Percentiles rank a stretch among this genome's conserved stretches.
Evolutionary conservation across 352 stramenopile genomes (phyloP).

Genomic region (Phytophthora ohioensis): DNA sequence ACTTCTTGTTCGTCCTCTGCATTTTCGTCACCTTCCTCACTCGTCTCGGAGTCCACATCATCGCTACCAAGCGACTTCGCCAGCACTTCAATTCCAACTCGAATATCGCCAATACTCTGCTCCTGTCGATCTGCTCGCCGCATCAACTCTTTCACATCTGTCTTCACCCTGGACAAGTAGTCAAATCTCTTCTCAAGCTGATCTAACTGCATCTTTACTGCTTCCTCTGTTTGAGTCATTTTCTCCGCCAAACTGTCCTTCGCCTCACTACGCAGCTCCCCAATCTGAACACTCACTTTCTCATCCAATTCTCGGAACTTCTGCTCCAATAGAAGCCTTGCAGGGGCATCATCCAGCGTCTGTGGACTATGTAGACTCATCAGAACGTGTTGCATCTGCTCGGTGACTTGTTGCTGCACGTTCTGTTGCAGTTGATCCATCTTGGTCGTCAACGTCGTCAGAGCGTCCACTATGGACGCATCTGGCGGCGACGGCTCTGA

Average conservation of each 20-base stretch:
- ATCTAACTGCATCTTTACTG: constrained; percentile 55
- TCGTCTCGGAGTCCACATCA: constrained; percentile 62
- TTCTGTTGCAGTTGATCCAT: constrained; percentile 29
- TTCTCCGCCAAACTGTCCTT: constrained; percentile 30
- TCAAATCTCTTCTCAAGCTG: constrained; percentile 80
- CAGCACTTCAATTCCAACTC: constrained; percentile 63
- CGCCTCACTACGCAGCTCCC: constrained; percentile 28
- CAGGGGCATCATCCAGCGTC: constrained; percentile 27
- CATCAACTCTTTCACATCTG: constrained; percentile 75
- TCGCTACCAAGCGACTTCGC: constrained; percentile 72
- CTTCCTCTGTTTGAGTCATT: constrained; percentile 52
- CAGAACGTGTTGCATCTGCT: constrained; percentile 32
- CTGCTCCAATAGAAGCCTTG: constrained; percentile 30
- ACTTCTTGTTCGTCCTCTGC: not conserved
- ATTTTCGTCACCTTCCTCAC: constrained; percentile 29
- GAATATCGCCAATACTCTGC: constrained; percentile 68
- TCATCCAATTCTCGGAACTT: constrained; percentile 41
- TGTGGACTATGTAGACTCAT: constrained; percentile 11
- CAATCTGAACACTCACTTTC: constrained; percentile 39
- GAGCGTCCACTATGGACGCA: constrained; percentile 17
- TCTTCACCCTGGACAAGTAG: constrained; percentile 75
- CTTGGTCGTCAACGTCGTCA: constrained; percentile 21
- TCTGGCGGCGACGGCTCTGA: constrained; percentile 22
- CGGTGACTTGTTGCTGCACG: constrained; percentile 34
- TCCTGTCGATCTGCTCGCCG: constrained; percentile 69